Evolutionary conservation across 108 stramenopile species (phyloP), one percentile per base, ranked within the genome.

Genomic region (Craspedostauros australis): DNA sequence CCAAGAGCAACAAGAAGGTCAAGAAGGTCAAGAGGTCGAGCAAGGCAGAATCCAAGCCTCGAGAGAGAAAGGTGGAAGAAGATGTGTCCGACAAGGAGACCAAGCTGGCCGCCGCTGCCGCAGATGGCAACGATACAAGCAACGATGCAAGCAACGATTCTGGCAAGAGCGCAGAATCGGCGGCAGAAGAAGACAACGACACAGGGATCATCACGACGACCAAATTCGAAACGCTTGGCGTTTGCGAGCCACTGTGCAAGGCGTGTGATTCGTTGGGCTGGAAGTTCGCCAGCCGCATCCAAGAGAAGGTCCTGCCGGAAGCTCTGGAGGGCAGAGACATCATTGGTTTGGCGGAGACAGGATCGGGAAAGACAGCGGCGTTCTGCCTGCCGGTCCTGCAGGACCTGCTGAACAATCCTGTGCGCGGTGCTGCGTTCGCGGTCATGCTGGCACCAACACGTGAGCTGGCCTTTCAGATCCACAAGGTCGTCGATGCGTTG

Each of bases 361-460:
- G 95, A 22, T 69, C 75, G 19, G 95, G 95, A 18, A 95, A 96
- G 53, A 98, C 96, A 11, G 96, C 88, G 9, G 88, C 95, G 30
- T 98, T 98, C 62, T 62, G 82, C n/a, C 68, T 98, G 14, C 96
- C 96, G 8, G 88, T 98, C 4, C 52, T 98, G 50, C 88, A 95
- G 42, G 71, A 70, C 1, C 66, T 99, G 18, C 65, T 99, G 62
- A 75, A 87, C 23, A 88, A 93, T 57, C 75, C 71, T 3, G 43
- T 66, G 0, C 68, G 73, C 39, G 89, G 64, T 54, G 85, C 49
- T 72, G 89, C 82, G 29, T 86, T 92, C 68, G 96, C 93, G 5
- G 73, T 93, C 26, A 79, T 98, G 27, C 62, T 99, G 30, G 94
- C 85, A 4, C 95, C 95, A 11, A 96, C 95, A 6, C 62, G 95